Percentiles rank a stretch among this genome's conserved stretches.
phyloP scores from a whole-genome alignment of 2,329 filamentous ascomycete species.

The Diaporthe ampelina region DNA sequence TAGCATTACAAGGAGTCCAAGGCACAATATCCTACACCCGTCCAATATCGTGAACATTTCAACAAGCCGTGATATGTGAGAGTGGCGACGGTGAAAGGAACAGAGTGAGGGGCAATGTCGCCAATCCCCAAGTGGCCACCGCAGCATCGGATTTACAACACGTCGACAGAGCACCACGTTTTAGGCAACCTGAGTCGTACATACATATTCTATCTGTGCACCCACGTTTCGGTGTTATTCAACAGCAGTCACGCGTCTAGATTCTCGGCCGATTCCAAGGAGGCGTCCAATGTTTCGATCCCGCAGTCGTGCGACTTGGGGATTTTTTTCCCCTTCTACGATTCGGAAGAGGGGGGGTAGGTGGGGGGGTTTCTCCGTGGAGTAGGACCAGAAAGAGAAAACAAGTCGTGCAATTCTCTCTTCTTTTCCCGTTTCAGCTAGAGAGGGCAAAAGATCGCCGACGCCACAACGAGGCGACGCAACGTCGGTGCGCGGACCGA shows the following conservation, averaged over 20 bases:
- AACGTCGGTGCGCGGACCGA: slow-evolving; percentile 31
- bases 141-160: not conserved
- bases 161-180: not conserved
- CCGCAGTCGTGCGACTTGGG: slow-evolving; percentile 28
- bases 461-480: slow-evolving; percentile 24
- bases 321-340: not conserved
- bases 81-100: not conserved
- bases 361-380: slow-evolving; percentile 9
- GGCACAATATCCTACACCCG: not conserved
- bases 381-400: not conserved
- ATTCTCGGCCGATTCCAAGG: slow-evolving; percentile 28
- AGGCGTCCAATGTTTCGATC: slow-evolving; percentile 28
- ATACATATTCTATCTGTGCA: not conserved
- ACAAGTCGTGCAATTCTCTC: slow-evolving; percentile 3
- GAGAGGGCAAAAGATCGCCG: slow-evolving; percentile 11
- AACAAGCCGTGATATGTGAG: not conserved
- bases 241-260: not conserved
- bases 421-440: slow-evolving; percentile 26
- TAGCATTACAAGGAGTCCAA: slow-evolving; percentile 37
- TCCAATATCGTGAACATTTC: not conserved
- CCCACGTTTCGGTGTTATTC: not conserved
- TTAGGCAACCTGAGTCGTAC: not conserved
- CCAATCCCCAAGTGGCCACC: not conserved
- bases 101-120: not conserved
- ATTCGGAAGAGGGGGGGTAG: not conserved